A percentile compares a stretch with the other conserved stretches of the same genome.
Conservation (phyloP, 1,284 basidiomycete species). For the Ustanciosporium gigantosporum region DNA sequence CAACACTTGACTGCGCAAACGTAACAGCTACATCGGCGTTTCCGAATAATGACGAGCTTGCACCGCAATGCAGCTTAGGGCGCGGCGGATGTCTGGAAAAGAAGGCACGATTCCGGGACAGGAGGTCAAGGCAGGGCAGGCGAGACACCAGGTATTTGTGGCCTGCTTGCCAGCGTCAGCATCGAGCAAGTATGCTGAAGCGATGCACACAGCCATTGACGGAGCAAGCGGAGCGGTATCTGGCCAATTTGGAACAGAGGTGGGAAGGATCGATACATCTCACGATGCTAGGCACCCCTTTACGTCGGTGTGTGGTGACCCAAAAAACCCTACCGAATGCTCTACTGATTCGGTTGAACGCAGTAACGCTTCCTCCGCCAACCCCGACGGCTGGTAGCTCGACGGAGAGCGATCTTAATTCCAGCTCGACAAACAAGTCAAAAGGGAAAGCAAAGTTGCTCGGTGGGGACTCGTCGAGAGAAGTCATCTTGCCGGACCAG, state of each 20-base stretch:
- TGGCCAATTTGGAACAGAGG: conserved; percentile 4
- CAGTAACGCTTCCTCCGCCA: conserved; percentile 2
- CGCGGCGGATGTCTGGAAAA: too few species aligned
- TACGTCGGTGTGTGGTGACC: conserved; percentile 31
- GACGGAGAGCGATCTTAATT: neutral
- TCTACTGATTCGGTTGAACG: conserved; percentile 22
- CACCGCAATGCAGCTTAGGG: too few species aligned
- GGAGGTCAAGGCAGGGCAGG: neutral
- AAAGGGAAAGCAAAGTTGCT: neutral
- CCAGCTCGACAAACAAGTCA: neutral
- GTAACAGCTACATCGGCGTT: too few species aligned
- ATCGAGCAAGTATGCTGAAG: too few species aligned
- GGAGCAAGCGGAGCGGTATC: neutral
- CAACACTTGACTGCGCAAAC: too few species aligned
- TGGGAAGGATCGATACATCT: conserved; percentile 20
- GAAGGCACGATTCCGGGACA: neutral
- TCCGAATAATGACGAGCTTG: too few species aligned
- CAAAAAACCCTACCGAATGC: conserved; percentile 11
- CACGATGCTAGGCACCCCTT: conserved; percentile 9
- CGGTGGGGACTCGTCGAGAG: neutral
- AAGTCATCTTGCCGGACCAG: conserved; percentile 14
- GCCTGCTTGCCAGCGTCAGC: too few species aligned
- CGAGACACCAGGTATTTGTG: too few species aligned
- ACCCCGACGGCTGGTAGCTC: neutral
- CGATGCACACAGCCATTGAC: too few species aligned